Percentiles rank a stretch among this genome's conserved stretches.
phyloP scores from a whole-genome alignment of 306 rosid genomes.

The Dalbergia cochinchinensis region DNA sequence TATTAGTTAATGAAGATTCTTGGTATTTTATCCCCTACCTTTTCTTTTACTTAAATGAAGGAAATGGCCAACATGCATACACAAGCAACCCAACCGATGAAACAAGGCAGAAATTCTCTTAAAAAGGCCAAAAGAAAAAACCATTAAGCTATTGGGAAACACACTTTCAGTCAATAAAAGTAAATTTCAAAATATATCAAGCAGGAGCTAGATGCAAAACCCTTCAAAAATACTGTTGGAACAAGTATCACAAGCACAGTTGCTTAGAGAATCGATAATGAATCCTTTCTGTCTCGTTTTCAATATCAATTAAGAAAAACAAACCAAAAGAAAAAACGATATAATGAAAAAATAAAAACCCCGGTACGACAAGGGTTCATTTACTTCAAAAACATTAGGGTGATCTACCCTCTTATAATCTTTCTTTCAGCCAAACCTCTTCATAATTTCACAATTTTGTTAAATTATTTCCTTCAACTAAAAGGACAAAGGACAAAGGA shows the following conservation, averaged over 20 bases:
- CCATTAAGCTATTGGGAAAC: not conserved
- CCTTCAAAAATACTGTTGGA: not conserved
- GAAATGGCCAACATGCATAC: not conserved
- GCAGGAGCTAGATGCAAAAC: not conserved
- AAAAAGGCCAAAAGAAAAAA: not conserved
- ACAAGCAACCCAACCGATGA: slow-evolving; percentile 3
- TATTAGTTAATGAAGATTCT: not conserved
- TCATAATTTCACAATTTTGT: not conserved
- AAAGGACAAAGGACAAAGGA: not conserved
- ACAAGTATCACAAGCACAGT: not conserved
- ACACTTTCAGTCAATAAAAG: not conserved
- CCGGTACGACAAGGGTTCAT: not conserved
- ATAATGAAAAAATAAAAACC: not conserved
- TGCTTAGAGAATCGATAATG: not conserved
- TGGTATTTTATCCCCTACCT: not conserved
- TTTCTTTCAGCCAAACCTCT: not conserved
- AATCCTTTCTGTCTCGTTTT: not conserved
- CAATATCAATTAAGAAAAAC: not conserved
- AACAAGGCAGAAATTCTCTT: not conserved
- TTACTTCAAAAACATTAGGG: not conserved
- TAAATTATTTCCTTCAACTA: not conserved
- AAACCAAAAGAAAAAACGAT: not conserved
- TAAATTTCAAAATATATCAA: not conserved
- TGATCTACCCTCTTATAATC: not conserved
- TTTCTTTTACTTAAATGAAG: not conserved